Evolutionary conservation across 495 filamentous ascomycete species (phyloP), one percentile per base, ranked within the genome.

Genomic region (Saxophila tyrrhenica): DNA sequence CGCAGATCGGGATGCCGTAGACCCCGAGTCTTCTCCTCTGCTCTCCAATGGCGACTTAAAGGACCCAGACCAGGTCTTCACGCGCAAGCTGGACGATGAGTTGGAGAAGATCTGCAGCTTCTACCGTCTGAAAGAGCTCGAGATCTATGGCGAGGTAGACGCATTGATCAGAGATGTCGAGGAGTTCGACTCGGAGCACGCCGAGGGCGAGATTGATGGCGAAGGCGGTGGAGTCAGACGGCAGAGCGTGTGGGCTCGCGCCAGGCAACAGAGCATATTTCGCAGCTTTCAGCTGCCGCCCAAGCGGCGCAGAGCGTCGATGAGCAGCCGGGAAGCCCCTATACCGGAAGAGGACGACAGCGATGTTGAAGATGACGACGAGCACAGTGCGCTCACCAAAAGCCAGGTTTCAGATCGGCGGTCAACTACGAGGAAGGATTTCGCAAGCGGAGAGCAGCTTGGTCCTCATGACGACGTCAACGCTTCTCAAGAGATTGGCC

Each of bases 21-120:
- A 97, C 69, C 77, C 79, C 51, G 92, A 98, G 72, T 81, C 82
- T 15, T 85, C 89, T 13, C 91, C 92, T 2, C 76, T 96, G 21
- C 81, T 98, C 25, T 39, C 57, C 20, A 78, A 77, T 43, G 69
- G 67, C 39, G 69, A 78, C 48, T 55, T 70, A 2, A 68, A 72
- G 32, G 82, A 95, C 59, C 80, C 88, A 25, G 89, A 97, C 68
- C 69, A 74, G 16, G 71, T 87, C 53, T 98, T 96, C 62, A 73
- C 73, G 48, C 80, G 82, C 51, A 83, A 88, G 25, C 76, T 98
- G 9, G 92, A 97, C 68, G 74, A 81, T 1, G 92, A 97, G 65
- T 70, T 98, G 51, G 89, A 96, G 67, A 97, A 95, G 73, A 85
- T 97, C 51, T 85, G 80, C 64, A 84, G 82, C 1, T 98, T 97